phyloP scores from a whole-genome alignment of 169 alveolate genomes.

The Babesia bovis region DNA sequence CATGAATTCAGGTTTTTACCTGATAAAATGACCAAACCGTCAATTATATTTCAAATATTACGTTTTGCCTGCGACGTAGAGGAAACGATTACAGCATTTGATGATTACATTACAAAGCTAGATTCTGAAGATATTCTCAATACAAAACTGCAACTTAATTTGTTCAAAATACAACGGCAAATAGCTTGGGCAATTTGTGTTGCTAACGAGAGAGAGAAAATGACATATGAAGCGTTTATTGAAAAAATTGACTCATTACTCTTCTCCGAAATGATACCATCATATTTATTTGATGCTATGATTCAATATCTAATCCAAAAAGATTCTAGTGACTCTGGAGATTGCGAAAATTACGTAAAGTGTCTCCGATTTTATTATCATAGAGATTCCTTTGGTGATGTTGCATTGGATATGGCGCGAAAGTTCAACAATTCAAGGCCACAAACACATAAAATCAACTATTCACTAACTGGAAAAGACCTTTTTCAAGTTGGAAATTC shows the following conservation, averaged over 20 bases:
- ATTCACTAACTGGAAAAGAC: not conserved
- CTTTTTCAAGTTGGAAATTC: not conserved
- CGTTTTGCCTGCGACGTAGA: conserved; percentile 6
- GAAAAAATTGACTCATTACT: conserved; percentile 21
- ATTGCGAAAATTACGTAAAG: not conserved
- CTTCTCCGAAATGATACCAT: conserved; percentile 16
- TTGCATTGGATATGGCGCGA: conserved; percentile 2
- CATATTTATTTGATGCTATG: conserved; percentile 38
- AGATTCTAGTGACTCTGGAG: not conserved
- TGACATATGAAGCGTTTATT: not conserved
- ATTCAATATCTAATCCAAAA: conserved; percentile 6
- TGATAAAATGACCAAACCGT: not conserved
- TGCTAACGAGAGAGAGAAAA: conserved; percentile 1
- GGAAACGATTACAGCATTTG: conserved; percentile 9
- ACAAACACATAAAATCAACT: not conserved
- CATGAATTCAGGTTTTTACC: conserved; percentile 31
- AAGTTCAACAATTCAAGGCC: not conserved
- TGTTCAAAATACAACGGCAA: conserved; percentile 35
- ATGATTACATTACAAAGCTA: conserved; percentile 2
- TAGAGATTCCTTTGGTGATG: conserved; percentile 7
- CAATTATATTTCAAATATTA: conserved; percentile 22
- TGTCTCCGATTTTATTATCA: conserved; percentile 30
- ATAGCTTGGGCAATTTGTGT: conserved; percentile 7
- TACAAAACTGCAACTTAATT: conserved; percentile 8
- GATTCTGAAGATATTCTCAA: conserved; percentile 1